Percentiles rank a stretch among this genome's conserved stretches.
These are phyloP conservation scores for Podila clonocystis DNA, from an alignment of 192 early-diverging fungal genomes.

Conservation along the genomic window DNA sequence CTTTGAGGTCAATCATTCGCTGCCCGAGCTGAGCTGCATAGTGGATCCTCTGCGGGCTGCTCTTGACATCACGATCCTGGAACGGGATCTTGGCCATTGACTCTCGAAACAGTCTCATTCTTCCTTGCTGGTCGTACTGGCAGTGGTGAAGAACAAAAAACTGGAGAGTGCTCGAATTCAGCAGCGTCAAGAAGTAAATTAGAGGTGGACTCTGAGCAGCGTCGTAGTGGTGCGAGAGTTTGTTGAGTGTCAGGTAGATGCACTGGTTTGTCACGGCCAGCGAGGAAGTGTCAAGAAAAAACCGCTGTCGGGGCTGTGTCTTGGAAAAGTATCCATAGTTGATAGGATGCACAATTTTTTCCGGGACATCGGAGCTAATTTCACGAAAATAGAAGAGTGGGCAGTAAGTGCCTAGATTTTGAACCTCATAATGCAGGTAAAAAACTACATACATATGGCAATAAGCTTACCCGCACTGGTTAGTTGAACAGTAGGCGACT, in stretches of 20 bases:
- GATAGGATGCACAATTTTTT: slow-evolving; percentile 68
- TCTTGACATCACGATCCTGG: slow-evolving; percentile 33
- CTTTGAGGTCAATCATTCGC: slow-evolving; percentile 32
- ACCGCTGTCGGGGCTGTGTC: slow-evolving; percentile 63
- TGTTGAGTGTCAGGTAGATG: slow-evolving; percentile 56
- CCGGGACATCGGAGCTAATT: slow-evolving; percentile 42
- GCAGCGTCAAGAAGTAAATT: slow-evolving; percentile 56
- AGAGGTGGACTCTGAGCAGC: slow-evolving; percentile 13
- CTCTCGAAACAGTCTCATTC: slow-evolving; percentile 65
- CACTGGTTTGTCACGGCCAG: slow-evolving; percentile 67
- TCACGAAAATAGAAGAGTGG: neutral
- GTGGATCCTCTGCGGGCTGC: slow-evolving; percentile 1
- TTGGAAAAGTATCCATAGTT: slow-evolving; percentile 66
- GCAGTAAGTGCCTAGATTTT: no score
- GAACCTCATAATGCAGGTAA: no score
- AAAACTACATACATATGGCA: no score
- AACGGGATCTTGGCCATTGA: slow-evolving; percentile 69
- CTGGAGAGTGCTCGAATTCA: slow-evolving; percentile 63
- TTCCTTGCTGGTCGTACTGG: slow-evolving; percentile 65
- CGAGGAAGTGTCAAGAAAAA: slow-evolving; percentile 58
- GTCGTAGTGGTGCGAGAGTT: slow-evolving; percentile 17
- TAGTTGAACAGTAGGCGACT: slow-evolving; percentile 61
- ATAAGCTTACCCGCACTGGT: slow-evolving; percentile 57
- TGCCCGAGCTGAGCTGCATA: slow-evolving; percentile 27
- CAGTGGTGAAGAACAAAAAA: slow-evolving; percentile 58